Base-by-base conservation (phyloP, 108 stramenopile genomes). In the Nannochloropsis oceanica region DNA sequence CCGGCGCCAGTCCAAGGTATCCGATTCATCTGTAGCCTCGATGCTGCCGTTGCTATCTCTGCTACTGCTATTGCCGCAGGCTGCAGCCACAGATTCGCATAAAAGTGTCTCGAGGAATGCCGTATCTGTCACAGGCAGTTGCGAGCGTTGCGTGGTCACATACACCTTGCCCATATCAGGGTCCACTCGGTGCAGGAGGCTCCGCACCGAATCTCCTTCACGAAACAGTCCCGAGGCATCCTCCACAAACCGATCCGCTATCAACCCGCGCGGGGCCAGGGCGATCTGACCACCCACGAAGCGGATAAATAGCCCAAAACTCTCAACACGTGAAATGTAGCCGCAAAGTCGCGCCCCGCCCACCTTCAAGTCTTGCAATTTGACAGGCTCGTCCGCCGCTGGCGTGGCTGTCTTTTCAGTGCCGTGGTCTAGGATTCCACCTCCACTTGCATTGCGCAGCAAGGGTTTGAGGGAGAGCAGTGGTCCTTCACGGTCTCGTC, bases 181-280 rank as follows among this genome's bases (percentile, higher is more conserved):
- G 27, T 88, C 88, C n/a, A 88, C 85, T 11, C 88, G 81, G 22
- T 88, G 85, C 12, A 85, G n/a, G 20, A 88, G 87, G 14, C 90
- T 90, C 44, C 90, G 86, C 3, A 89, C 86, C 87, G 89, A 90
- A 42, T 91, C 90, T 13, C 90, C 90, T 8, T 84, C 88, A 27
- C 25, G 42, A 42, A 91, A 91, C 43, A 90, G 83, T 14, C 90
- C 90, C 8, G 42, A 18, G 43, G 90, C 87, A 89, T 84, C 87
- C 14, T 88, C 85, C 24, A 90, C 86, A 43, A 24, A 82, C 87
- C 88, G 22, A 10, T 90, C 89, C 12, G 89, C 90, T 20, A 86
- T 80, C 42, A 85, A 82, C 1, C 88, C 87, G 26, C 90, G 85
- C 25, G 90, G 89, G 18, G 88, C 89, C 43, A 91, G 43, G 8